These are phyloP conservation scores for Suhomyces maxii DNA, from an alignment of 1,139 yeast genomes.

Conservation along the genomic window DNA sequence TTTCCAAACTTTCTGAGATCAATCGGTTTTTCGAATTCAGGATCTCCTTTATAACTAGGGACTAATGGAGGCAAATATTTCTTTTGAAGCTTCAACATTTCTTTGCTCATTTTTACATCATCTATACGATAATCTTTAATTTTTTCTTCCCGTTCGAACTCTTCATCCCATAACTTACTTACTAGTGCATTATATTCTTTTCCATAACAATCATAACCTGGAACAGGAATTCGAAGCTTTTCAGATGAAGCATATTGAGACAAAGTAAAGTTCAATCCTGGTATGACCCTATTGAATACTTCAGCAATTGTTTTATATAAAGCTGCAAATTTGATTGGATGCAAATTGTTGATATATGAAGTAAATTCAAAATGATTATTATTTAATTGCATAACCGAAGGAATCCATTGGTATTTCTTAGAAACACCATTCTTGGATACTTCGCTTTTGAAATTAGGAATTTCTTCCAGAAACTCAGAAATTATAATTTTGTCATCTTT, in stretches of 20 bases:
- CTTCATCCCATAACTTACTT: too few species aligned
- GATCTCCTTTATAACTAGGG: too few species aligned
- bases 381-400: constrained; percentile 11
- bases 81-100: too few species aligned
- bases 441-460: too few species aligned
- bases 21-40: constrained; percentile 12
- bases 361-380: constrained; percentile 17
- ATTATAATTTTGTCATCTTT: background rate
- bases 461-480: too few species aligned
- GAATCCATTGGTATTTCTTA: too few species aligned
- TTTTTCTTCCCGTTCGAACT: too few species aligned
- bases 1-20: constrained; percentile 20
- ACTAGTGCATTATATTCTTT: constrained; percentile 12
- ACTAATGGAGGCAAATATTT: too few species aligned
- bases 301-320: constrained; percentile 30
- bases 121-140: too few species aligned
- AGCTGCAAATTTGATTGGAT: constrained; percentile 26
- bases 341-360: constrained; percentile 44
- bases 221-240: constrained; percentile 19
- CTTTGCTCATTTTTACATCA: too few species aligned
- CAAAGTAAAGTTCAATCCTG: constrained; percentile 32
- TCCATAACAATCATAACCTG: constrained; percentile 17
- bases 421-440: too few species aligned
- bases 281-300: constrained; percentile 29
- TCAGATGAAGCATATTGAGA: constrained; percentile 24